phyloP scores from a whole-genome alignment of 106 monocot genomes.

The Iris macrosiphon region DNA sequence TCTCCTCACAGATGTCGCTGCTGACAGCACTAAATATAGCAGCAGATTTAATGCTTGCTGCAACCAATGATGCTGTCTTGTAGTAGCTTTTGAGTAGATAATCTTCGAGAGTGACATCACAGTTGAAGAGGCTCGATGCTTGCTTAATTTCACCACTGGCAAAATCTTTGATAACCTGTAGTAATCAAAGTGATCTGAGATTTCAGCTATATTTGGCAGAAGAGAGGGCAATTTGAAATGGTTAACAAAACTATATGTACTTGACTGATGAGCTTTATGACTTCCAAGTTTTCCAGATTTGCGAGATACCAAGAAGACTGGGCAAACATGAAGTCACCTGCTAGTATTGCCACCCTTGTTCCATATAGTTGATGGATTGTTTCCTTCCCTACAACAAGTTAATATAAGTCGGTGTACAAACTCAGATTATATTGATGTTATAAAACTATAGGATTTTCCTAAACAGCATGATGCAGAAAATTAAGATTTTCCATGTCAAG shows the following conservation, averaged over 20 bases:
- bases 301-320: constrained; percentile 98
- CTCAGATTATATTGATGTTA: too few relatives aligned
- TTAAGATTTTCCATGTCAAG: too few relatives aligned
- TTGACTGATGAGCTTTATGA: constrained; percentile 97
- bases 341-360: constrained; percentile 82
- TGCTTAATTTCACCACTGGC: constrained; percentile 97
- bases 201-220: too few relatives aligned
- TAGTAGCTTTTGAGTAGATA: constrained; percentile 93
- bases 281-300: constrained; percentile 88
- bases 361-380: constrained; percentile 94
- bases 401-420: not conserved
- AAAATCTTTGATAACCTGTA: constrained; percentile 99
- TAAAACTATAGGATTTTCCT: too few relatives aligned
- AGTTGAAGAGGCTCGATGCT: constrained; percentile 78
- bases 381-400: constrained; percentile 62
- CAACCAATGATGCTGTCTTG: constrained; percentile 86
- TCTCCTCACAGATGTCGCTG: constrained; percentile 46
- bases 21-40: constrained; percentile 71
- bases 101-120: constrained; percentile 71
- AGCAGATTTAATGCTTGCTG: constrained; percentile 82
- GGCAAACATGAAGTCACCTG: constrained; percentile 98
- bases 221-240: not conserved
- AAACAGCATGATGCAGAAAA: too few relatives aligned
- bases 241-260: constrained; percentile 22
- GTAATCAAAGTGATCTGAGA: too few relatives aligned